A percentile compares a stretch with the other conserved stretches of the same genome.
These are phyloP conservation scores for Populus hybrid DNA, from an alignment of 441 rosid genomes.

Conservation along the genomic window DNA sequence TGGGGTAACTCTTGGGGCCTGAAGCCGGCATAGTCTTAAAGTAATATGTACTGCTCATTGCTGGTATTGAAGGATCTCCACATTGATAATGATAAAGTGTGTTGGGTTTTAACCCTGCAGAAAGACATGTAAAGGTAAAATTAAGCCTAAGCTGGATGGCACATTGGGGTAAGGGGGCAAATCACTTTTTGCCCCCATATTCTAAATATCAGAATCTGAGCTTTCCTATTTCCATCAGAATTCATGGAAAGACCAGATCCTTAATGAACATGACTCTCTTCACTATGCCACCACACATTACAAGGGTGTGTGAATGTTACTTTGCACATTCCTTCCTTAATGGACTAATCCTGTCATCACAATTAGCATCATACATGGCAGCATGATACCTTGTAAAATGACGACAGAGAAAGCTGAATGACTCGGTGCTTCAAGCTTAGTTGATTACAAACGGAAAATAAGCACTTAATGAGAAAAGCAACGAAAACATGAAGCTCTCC, in stretches of 20 bases:
- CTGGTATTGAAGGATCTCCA: conserved; percentile 66
- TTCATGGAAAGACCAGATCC: not conserved
- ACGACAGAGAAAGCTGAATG: too few relatives aligned
- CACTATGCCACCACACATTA: not conserved
- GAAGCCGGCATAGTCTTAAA: conserved; percentile 78
- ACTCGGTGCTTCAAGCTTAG: too few relatives aligned
- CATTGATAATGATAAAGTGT: conserved; percentile 62
- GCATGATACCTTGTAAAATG: not conserved
- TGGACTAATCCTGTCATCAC: not conserved
- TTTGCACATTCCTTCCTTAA: not conserved
- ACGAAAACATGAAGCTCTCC: not conserved
- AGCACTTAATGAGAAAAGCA: too few relatives aligned
- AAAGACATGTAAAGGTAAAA: not conserved
- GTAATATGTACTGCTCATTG: conserved; percentile 51
- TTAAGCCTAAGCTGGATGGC: not conserved
- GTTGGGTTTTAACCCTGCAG: conserved; percentile 56
- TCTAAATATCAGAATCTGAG: not conserved
- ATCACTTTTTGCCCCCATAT: too few relatives aligned
- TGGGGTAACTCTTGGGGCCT: conserved; percentile 47
- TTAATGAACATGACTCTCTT: not conserved
- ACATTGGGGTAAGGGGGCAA: not conserved
- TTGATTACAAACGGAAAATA: too few relatives aligned
- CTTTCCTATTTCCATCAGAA: not conserved
- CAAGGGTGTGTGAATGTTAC: not conserved
- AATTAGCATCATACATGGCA: not conserved